A percentile compares a stretch with the other conserved stretches of the same genome.
These are phyloP conservation scores for Gossypium longicalyx DNA, from an alignment of 345 rosid genomes.

Conservation along the genomic window DNA sequence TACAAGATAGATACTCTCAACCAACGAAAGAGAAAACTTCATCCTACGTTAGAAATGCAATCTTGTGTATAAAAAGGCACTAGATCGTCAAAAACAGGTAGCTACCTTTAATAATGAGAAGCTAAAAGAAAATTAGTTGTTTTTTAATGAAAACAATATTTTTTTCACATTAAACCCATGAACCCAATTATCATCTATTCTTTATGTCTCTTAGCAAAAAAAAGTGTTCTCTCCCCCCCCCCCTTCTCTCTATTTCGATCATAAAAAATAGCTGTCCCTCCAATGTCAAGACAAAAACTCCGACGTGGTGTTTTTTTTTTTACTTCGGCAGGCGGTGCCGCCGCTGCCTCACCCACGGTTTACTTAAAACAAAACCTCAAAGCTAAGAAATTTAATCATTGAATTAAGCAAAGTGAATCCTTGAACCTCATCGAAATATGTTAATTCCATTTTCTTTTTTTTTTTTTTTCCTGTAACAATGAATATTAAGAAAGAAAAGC, in stretches of 20 bases:
- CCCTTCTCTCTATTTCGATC: not conserved
- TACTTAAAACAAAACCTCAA: not conserved
- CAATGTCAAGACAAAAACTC: not conserved
- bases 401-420: not conserved
- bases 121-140: not conserved
- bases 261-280: not conserved
- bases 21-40: too few species aligned
- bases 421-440: not conserved
- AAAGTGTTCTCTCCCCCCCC: too few species aligned
- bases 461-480: not conserved
- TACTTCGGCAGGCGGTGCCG: not conserved
- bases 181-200: not conserved
- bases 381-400: not conserved
- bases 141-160: not conserved
- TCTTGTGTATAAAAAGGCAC: not conserved
- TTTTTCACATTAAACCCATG: constrained; percentile 3
- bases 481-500: not conserved
- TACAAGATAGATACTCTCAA: too few species aligned
- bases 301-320: not conserved
- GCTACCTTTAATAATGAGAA: not conserved
- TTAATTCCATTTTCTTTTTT: not conserved
- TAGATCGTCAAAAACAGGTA: not conserved
- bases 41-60: too few species aligned
- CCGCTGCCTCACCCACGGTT: not conserved
- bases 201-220: not conserved